Conservation (phyloP, 1,284 basidiomycete species). For the Ustilago cynodontis region DNA sequence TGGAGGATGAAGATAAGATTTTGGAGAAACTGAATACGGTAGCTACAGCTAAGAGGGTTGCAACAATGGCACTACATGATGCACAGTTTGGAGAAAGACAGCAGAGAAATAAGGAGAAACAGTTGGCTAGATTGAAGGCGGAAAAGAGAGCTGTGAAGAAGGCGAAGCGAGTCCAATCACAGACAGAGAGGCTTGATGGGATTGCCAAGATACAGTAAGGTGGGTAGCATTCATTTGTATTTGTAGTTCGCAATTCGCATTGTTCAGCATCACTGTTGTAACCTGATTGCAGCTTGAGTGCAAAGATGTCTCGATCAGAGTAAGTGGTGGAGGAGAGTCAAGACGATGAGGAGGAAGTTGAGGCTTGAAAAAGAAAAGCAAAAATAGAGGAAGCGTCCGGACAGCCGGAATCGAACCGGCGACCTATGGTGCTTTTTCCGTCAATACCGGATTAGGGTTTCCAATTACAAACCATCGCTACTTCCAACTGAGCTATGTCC, state of each 20-base stretch:
- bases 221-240: constrained; percentile 6
- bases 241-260: constrained; percentile 15
- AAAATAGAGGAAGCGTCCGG: constrained; percentile 42
- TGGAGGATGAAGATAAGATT: constrained; percentile 80
- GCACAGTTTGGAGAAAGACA: constrained; percentile 90
- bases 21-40: constrained; percentile 88
- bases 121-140: constrained; percentile 35
- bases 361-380: not conserved
- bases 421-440: constrained; percentile 59
- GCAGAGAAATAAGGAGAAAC: constrained; percentile 80
- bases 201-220: not conserved
- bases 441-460: constrained; percentile 56
- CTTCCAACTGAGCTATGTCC: constrained; percentile 60
- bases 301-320: not conserved
- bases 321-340: no score
- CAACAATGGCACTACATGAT: constrained; percentile 88
- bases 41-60: constrained; percentile 89
- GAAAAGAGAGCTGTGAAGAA: constrained; percentile 37
- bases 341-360: not conserved
- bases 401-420: constrained; percentile 60
- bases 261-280: not conserved
- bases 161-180: constrained; percentile 11
- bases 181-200: not conserved
- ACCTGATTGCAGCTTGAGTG: not conserved
- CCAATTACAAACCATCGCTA: constrained; percentile 61